A percentile compares a stretch with the other conserved stretches of the same genome.
phyloP scores from a whole-genome alignment of 1,284 basidiomycete genomes.

The Marasmius fiardii region DNA sequence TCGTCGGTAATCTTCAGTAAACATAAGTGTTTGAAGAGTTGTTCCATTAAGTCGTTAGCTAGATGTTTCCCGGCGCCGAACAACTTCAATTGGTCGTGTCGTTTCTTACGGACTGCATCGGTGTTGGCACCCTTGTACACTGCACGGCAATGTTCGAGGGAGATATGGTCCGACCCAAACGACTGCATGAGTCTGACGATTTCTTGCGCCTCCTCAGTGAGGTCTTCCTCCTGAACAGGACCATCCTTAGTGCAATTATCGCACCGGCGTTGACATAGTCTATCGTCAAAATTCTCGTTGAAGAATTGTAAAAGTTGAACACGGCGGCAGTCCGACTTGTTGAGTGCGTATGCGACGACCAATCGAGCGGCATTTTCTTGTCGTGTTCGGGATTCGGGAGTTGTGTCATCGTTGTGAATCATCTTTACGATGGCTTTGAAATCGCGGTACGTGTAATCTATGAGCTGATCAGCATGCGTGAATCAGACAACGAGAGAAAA shows the following conservation, averaged over 20 bases:
- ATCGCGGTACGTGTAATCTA: constrained; percentile 39
- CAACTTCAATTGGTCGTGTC: constrained; percentile 42
- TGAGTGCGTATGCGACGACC: constrained; percentile 73
- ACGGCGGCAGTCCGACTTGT: constrained; percentile 86
- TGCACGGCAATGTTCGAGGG: constrained; percentile 47
- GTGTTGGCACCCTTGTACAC: constrained; percentile 63
- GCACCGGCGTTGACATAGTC: constrained; percentile 61
- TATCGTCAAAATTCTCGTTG: constrained; percentile 59
- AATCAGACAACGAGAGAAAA: not conserved
- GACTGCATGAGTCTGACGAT: constrained; percentile 51
- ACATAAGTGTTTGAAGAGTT: constrained; percentile 59
- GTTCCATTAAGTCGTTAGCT: constrained; percentile 50
- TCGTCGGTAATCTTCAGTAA: constrained; percentile 35
- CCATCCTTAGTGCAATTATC: constrained; percentile 67
- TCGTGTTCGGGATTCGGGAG: constrained; percentile 31
- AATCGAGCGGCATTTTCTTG: constrained; percentile 35
- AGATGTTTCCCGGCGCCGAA: constrained; percentile 57
- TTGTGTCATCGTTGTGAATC: constrained; percentile 31
- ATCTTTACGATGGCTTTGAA: constrained; percentile 32
- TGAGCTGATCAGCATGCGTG: not conserved
- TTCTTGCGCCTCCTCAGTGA: constrained; percentile 48
- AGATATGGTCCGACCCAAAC: constrained; percentile 39
- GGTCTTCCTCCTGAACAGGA: constrained; percentile 43
- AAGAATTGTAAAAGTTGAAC: constrained; percentile 78
- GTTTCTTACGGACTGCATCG: constrained; percentile 43